A percentile compares a stretch with the other conserved stretches of the same genome.
Conservation (phyloP, 139 green algal genomes). For the Auxenochlorella pyrenoidosa region DNA sequence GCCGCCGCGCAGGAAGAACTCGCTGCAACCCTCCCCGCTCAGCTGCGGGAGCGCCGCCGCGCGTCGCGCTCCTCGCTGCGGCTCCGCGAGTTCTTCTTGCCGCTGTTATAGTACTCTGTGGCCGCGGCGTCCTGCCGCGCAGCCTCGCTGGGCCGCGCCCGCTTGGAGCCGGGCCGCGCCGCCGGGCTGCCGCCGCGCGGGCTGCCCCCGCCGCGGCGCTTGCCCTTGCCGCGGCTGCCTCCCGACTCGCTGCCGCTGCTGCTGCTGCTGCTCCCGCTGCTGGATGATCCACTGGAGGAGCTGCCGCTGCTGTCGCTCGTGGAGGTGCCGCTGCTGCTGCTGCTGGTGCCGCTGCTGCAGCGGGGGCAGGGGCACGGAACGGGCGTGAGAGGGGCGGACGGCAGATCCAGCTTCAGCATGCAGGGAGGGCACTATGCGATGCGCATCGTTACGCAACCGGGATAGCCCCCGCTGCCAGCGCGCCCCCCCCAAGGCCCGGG, state of each 20-base stretch:
- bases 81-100: constrained; percentile 21
- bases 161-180: background rate
- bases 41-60: constrained; percentile 22
- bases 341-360: background rate
- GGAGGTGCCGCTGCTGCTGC: background rate
- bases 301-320: background rate
- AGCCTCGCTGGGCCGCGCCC: background rate
- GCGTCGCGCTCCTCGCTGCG: background rate
- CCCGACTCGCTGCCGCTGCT: background rate
- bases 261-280: background rate
- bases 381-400: no score
- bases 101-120: constrained; percentile 2
- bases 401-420: no score
- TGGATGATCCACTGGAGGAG: background rate
- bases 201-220: background rate
- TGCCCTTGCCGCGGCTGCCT: background rate
- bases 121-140: constrained; percentile 3
- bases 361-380: constrained; percentile 3
- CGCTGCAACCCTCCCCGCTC: no score
- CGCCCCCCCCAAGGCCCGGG: no score
- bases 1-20: no score
- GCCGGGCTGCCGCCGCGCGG: background rate
- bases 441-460: no score
- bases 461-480: no score
- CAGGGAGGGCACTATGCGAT: no score